Conservation (phyloP, 805 yeast species). For the Lipomyces lipofer region DNA sequence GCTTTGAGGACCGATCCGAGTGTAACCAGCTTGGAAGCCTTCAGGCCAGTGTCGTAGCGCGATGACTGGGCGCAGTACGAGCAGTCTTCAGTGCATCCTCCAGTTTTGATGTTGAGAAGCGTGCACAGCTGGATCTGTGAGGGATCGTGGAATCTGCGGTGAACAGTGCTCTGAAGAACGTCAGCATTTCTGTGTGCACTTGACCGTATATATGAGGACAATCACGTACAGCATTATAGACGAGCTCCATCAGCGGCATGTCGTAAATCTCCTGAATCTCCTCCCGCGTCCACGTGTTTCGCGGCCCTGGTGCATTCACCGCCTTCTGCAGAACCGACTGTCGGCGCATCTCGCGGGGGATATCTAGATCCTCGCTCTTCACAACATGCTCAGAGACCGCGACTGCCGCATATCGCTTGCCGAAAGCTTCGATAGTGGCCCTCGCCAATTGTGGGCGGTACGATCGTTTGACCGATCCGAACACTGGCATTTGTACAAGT, state of each 20-base stretch:
- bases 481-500: too few species aligned
- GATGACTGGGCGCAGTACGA: conserved; percentile 78
- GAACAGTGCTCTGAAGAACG: conserved; percentile 41
- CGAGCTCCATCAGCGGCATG: conserved; percentile 64
- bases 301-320: conserved; percentile 13
- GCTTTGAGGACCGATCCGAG: conserved; percentile 63
- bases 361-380: not conserved
- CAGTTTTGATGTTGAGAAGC: conserved; percentile 69
- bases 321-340: conserved; percentile 11
- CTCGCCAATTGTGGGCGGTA: too few species aligned
- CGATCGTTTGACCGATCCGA: too few species aligned
- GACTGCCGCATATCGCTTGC: conserved; percentile 11
- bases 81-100: conserved; percentile 83
- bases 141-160: conserved; percentile 67
- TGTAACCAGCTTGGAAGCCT: conserved; percentile 63
- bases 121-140: conserved; percentile 73
- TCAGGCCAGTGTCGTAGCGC: conserved; percentile 66
- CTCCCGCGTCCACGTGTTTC: conserved; percentile 56
- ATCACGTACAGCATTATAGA: conserved; percentile 47
- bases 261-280: conserved; percentile 62
- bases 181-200: not conserved
- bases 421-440: too few species aligned
- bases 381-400: conserved; percentile 7
- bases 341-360: not conserved
- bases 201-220: not conserved